Base-by-base conservation (phyloP, 2,329 filamentous ascomycete species). In the Pseudopyrenochaeta lycopersici region DNA sequence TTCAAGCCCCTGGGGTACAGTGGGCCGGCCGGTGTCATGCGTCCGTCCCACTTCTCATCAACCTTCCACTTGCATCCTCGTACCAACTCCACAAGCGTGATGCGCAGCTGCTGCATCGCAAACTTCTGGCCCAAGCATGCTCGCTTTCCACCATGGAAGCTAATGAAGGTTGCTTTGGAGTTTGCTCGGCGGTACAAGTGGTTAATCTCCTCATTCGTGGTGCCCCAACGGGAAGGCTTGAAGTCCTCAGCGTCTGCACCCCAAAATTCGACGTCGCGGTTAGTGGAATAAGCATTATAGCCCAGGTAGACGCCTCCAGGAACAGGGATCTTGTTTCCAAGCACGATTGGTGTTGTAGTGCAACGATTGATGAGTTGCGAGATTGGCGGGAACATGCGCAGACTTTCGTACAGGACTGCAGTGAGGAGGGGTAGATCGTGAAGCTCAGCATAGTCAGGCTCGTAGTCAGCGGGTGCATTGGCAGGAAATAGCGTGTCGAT, bases 341-440 rank as follows among this genome's bases (percentile, higher is more conserved):
- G 59, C 1, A 40, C 54, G 11, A 72, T 67, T 0, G 74, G 62
- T 2, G 60, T 56, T 0, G 74, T 75, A 3, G 75, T 74, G 21
- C 63, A 46, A 5, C 80, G 75, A 48, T 83, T 83, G 58, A 83
- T 78, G 36, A 84, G 71, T 52, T 83, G 80, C 0, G 74, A 77
- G 45, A 84, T 77, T 7, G 81, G 81, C 0, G 81, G 81, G 50
- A 79, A 81, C 40, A 84, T 71, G 1, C 81, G 78, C 11, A 83
- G 73, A 18, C 73, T 67, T 46, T 84, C 81, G 56, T 80, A 78
- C 17, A 83, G 68, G 20, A 80, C 72, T 0, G 81, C 68, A 1
- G 76, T 80, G 5, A 83, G 68, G 29, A 75, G 74, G 0, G 80
- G 79, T 23, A 81, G 67, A 30, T 72, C 67, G 36, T 76, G 69